Evolutionary conservation across 345 rosid species (phyloP), one percentile per base, ranked within the genome.

Genomic region (Populus nigra): DNA sequence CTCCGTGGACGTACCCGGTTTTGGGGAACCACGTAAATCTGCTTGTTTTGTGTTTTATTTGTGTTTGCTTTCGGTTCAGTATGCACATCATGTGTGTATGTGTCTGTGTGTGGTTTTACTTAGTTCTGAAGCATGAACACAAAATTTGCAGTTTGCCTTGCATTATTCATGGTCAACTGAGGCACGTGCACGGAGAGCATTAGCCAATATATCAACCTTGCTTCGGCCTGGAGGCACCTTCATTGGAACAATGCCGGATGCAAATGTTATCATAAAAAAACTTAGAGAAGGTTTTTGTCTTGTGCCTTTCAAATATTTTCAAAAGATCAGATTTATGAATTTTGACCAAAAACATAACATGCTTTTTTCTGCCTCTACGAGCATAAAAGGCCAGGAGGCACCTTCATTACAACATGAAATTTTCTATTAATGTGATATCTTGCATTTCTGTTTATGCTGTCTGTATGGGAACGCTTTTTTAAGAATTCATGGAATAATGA

Each of bases 181-280:
- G 82, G 91, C 93, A 73, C 94, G 93, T 65, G 99, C 97, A 57
- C 88, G 97, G 23, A 90, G 94, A 79, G 98, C 99, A 72, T 86
- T 96, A 86, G 94, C 97, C 70, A 96, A 96, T 82, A 90, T 94
- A 53, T 93, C 99, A 41, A 91, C 97, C 77, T 81, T 96, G 78
- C 99, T 96, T 82, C 96, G 97, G 70, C 98, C 99, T 0, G 97
- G 99, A 76, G 98, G 99, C 71, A 88, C 84, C 41, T 92, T 93
- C 84, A 90, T 93, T 13, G 97, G 99, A 80, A 92, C 99, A 49
- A 96, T 93, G 99, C 98, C 98, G 74, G 99, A 93, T 88, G 98
- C 97, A 57, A 93, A 93, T 85, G 99, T 96, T 68, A 91, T 96
- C 59, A 65, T 96, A 1, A 91, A 91, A 83, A 96, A 96, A 72